phyloP scores from a whole-genome alignment of 2,329 filamentous ascomycete genomes.

The Fonsecaea multimorphosa region DNA sequence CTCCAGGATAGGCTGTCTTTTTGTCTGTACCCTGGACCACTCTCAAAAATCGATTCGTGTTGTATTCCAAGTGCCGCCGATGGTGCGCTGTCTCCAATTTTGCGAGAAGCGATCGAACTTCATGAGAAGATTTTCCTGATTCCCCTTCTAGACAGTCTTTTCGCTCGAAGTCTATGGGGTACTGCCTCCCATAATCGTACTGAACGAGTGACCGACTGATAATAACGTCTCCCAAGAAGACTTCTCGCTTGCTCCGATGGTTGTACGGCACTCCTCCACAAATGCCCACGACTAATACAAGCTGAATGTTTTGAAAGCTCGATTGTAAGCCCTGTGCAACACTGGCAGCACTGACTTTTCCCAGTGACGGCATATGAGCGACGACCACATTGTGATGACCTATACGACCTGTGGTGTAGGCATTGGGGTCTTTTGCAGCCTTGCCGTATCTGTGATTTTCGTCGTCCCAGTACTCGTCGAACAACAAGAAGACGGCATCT shows the following conservation, averaged over 20 bases:
- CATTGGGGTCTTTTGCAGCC: slow-evolving; percentile 8
- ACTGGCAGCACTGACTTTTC: slow-evolving; percentile 38
- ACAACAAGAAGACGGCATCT: background rate
- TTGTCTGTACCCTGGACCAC: background rate
- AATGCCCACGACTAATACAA: slow-evolving; percentile 49
- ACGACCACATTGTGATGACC: slow-evolving; percentile 14
- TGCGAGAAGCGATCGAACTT: slow-evolving; percentile 1
- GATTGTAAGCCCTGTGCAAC: slow-evolving; percentile 41
- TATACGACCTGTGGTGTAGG: slow-evolving; percentile 1
- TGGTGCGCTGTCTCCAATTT: slow-evolving; percentile 10
- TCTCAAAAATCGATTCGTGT: background rate
- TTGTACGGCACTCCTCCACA: slow-evolving; percentile 48
- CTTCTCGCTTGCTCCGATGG: slow-evolving; percentile 25
- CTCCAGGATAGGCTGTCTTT: background rate
- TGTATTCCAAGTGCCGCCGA: background rate
- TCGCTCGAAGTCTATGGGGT: background rate
- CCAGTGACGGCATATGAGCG: slow-evolving; percentile 41
- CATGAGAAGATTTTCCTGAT: background rate
- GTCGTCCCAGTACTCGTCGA: slow-evolving; percentile 13
- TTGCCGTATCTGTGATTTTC: background rate
- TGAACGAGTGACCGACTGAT: slow-evolving; percentile 37
- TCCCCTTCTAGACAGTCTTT: slow-evolving; percentile 2
- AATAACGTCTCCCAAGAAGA: slow-evolving; percentile 45
- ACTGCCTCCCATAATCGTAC: slow-evolving; percentile 8
- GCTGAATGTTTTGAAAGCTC: slow-evolving; percentile 45